A percentile compares a stretch with the other conserved stretches of the same genome.
Evolutionary conservation across 257 asterid genomes (phyloP).

Genomic region (Solanum sitiens): DNA sequence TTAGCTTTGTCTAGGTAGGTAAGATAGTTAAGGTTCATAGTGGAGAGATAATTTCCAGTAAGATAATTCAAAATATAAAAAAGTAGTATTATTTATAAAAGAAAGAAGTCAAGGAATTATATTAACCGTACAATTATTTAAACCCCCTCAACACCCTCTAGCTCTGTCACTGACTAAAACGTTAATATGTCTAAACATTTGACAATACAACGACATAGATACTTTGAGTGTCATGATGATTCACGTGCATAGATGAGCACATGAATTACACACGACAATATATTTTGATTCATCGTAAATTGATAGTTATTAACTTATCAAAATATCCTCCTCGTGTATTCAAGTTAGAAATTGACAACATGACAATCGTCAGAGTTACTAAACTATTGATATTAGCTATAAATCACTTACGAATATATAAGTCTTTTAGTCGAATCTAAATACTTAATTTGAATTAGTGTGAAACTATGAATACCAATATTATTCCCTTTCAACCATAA

Average conservation of each 20-base stretch:
- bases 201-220: not conserved
- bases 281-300: not conserved
- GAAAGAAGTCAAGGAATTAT: not conserved
- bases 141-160: not conserved
- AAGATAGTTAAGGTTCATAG: fast-evolving
- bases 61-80: not conserved
- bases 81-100: not conserved
- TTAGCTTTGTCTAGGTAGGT: not conserved
- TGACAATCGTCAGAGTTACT: not conserved
- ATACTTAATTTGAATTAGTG: not conserved
- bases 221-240: fast-evolving
- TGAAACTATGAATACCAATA: not conserved
- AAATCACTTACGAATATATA: not conserved
- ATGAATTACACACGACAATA: not conserved
- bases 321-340: not conserved
- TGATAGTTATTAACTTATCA: not conserved
- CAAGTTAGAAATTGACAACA: not conserved
- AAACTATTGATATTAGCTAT: not conserved
- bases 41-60: fast-evolving
- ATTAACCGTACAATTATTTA: not conserved
- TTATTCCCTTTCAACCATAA: not conserved
- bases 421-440: not conserved
- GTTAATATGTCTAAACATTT: not conserved
- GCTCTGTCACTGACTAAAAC: not conserved
- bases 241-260: not conserved